Evolutionary conservation across 345 rosid genomes (phyloP), one percentile per base, ranked within the genome.

Genomic region (Citrus australasica): DNA sequence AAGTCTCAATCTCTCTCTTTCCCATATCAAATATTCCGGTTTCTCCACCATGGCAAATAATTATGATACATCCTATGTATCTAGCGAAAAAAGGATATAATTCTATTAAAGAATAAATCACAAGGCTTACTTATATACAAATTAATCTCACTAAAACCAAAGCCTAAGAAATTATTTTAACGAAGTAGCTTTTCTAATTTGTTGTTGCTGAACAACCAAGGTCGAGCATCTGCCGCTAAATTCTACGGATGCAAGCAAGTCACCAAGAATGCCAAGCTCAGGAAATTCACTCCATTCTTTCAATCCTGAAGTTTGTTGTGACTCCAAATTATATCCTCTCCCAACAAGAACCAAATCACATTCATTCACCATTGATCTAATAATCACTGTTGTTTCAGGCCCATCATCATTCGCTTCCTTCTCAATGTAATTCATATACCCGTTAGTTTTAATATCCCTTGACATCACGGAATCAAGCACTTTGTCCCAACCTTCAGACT

Each of bases 251-350:
- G 58, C 58, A 17, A 53, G 58, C 58, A 53, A 17, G 58, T 53
- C 58, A 17, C 58, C 58, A 17, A 53, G 58, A n/a, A 86, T 9
- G 25, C 96, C 96, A 42, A 93, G 83, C 78, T 93, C 96, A 0
- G 93, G 89, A 63, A 86, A 77, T 74, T 93, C 98, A 64, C 80
- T 88, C 96, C 96, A 93, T 78, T 86, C 77, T 1, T 63, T 79
- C 40, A 91, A 81, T 0, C 95, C 95, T 0, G 69, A 60, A 8
- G 84, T 86, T 67, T 87, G 88, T 5, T 79, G 68, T 3, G 69
- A 80, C 3, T 65, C 74, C 2, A 82, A 62, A 1, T 84, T 86
- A 7, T 78, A 71, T 19, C 87, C 81, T 80, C 92, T 85, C 48
- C 97, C 97, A 4, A 87, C 87, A 1, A 93, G 75, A 58, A 91